Evolutionary conservation across 352 stramenopile species (phyloP).

Genomic region (Blastocystis sp.): DNA sequence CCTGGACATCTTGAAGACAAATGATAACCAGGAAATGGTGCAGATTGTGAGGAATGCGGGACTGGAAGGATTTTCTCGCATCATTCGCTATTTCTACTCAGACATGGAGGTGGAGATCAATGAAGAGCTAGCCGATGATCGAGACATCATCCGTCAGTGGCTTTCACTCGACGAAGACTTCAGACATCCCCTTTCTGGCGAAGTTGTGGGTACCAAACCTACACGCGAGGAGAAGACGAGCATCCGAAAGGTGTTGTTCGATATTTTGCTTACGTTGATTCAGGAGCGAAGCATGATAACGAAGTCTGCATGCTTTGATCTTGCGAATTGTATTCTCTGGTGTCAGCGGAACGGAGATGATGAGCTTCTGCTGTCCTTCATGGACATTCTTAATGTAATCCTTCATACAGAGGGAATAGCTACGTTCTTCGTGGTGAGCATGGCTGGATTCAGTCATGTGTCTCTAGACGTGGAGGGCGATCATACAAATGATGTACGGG

Average conservation of each 20-base stretch:
- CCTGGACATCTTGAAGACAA: background rate
- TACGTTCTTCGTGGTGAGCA: background rate
- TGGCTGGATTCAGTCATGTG: constrained; percentile 21
- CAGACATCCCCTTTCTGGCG: background rate
- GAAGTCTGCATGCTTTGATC: background rate
- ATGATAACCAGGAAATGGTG: constrained; percentile 4
- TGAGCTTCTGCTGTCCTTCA: background rate
- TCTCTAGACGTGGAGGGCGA: background rate
- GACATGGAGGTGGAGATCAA: background rate
- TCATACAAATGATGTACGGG: background rate
- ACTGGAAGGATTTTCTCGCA: constrained; percentile 3
- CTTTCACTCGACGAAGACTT: background rate
- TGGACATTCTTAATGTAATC: background rate
- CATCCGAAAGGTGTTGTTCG: background rate
- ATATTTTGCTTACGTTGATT: background rate
- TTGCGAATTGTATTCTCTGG: constrained; percentile 6
- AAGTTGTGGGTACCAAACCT: background rate
- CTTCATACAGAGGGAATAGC: background rate
- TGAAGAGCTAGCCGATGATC: constrained; percentile 31
- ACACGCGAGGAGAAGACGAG: background rate
- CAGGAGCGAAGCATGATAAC: background rate
- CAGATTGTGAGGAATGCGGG: background rate
- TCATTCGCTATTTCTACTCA: constrained; percentile 38
- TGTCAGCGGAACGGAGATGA: background rate
- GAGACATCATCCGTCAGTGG: constrained; percentile 2